Evolutionary conservation across 2,329 filamentous ascomycete genomes (phyloP).

Genomic region (Aspergillus texensis): DNA sequence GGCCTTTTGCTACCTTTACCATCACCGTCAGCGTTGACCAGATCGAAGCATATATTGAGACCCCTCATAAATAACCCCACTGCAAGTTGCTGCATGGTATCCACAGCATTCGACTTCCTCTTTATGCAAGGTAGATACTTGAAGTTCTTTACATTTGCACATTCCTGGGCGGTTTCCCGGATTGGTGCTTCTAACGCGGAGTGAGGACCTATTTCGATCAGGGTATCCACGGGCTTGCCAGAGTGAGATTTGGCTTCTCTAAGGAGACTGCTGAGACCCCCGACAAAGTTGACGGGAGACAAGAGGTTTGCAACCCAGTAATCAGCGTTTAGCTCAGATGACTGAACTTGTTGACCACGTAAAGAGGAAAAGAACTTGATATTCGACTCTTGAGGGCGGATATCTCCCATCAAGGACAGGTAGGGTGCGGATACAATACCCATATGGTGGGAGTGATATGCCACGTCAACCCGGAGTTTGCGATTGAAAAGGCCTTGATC

Average conservation of each 20-base stretch:
- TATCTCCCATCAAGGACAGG: background rate
- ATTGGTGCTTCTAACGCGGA: slow-evolving; percentile 37
- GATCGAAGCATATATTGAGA: no score
- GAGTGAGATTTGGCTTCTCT: background rate
- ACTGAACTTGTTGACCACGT: no score
- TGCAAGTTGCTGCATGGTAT: slow-evolving; percentile 1
- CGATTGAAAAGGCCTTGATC: slow-evolving; percentile 20
- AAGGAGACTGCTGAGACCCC: background rate
- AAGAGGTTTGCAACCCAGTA: background rate
- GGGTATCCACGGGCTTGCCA: background rate
- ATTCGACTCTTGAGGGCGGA: background rate
- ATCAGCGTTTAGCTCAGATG: no score
- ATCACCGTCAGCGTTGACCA: no score
- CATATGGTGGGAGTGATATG: slow-evolving; percentile 31
- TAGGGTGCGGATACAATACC: background rate
- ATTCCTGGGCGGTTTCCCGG: slow-evolving; percentile 15
- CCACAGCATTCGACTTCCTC: background rate
- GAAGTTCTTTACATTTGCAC: background rate
- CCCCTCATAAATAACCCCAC: no score
- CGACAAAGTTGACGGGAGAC: background rate
- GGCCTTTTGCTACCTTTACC: no score
- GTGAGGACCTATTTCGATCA: slow-evolving; percentile 40
- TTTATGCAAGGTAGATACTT: background rate
- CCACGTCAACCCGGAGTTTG: slow-evolving; percentile 18
- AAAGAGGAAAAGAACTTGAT: background rate